A percentile compares a stretch with the other conserved stretches of the same genome.
Conservation (phyloP, 495 filamentous ascomycete species). For the Podospora bellae-mahoneyi region DNA sequence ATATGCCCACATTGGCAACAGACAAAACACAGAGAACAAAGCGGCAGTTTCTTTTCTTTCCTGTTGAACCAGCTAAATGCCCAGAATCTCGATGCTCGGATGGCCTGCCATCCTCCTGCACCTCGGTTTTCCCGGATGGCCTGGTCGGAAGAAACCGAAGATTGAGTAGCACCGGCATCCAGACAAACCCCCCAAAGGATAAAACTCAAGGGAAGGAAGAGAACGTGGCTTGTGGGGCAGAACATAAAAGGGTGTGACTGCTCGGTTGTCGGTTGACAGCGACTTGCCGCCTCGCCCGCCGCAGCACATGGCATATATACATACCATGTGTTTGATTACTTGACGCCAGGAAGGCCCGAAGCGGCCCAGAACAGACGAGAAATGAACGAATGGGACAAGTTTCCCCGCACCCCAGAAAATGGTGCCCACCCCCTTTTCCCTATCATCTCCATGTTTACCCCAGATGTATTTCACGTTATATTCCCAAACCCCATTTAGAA, state of each 20-base stretch:
- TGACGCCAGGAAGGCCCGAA: slow-evolving; percentile 28
- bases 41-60: background rate
- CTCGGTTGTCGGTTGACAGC: slow-evolving; percentile 11
- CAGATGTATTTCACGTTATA: background rate
- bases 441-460: background rate
- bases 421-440: slow-evolving; percentile 1
- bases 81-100: background rate
- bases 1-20: background rate
- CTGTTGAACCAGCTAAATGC: too few relatives aligned
- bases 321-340: slow-evolving; percentile 6
- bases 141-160: slow-evolving; percentile 4
- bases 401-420: slow-evolving; percentile 13
- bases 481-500: slow-evolving; percentile 5
- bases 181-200: background rate
- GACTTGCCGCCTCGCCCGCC: slow-evolving; percentile 14
- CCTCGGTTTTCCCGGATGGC: background rate
- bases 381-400: slow-evolving; percentile 6
- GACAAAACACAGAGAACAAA: background rate
- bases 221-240: slow-evolving; percentile 11
- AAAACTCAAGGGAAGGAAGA: background rate
- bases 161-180: slow-evolving; percentile 7
- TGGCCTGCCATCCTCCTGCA: background rate
- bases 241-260: background rate
- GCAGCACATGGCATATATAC: background rate
- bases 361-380: slow-evolving; percentile 11